These are phyloP conservation scores for Blastomyces gilchristii DNA, from an alignment of 2,329 filamentous ascomycete species.

Conservation along the genomic window DNA sequence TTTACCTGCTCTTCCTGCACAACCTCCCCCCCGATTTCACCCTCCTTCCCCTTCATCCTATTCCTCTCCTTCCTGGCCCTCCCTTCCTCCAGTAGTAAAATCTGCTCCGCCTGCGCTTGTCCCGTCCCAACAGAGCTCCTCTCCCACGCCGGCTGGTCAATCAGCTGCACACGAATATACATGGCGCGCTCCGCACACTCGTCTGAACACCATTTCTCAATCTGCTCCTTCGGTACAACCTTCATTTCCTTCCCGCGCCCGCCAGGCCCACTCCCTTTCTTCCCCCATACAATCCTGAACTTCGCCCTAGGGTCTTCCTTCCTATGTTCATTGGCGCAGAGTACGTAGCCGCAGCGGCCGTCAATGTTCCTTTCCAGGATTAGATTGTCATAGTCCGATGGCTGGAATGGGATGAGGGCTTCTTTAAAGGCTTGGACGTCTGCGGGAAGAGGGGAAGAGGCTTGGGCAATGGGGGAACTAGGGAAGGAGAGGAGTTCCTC, in stretches of 20 bases:
- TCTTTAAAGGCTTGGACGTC: conserved; percentile 58
- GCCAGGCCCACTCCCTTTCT: conserved; percentile 38
- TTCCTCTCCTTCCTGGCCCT: conserved; percentile 16
- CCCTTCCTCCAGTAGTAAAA: conserved; percentile 58
- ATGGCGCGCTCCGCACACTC: conserved; percentile 68
- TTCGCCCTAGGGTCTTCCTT: conserved; percentile 48
- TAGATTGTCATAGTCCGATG: conserved; percentile 78
- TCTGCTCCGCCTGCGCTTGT: conserved; percentile 40
- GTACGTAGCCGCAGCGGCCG: conserved; percentile 67
- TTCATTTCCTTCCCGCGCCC: conserved; percentile 45
- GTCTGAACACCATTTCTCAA: conserved; percentile 80
- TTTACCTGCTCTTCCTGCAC: conserved; percentile 6
- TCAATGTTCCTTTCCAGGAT: conserved; percentile 82
- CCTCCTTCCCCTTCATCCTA: conserved; percentile 10
- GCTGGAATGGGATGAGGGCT: conserved; percentile 64
- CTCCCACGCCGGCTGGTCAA: conserved; percentile 77
- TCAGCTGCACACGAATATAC: conserved; percentile 81
- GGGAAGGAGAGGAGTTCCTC: conserved; percentile 60
- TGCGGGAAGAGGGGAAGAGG: conserved; percentile 43
- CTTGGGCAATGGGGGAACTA: conserved; percentile 40
- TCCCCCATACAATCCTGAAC: conserved; percentile 56
- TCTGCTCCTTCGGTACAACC: conserved; percentile 59
- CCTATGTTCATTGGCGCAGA: conserved; percentile 60
- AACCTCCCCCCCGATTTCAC: conserved; percentile 9
- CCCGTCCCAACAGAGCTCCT: conserved; percentile 49